Evolutionary conservation across 1,139 yeast genomes (phyloP), one percentile per base, ranked within the genome.

Genomic region (Yamadazyma jaroonii): DNA sequence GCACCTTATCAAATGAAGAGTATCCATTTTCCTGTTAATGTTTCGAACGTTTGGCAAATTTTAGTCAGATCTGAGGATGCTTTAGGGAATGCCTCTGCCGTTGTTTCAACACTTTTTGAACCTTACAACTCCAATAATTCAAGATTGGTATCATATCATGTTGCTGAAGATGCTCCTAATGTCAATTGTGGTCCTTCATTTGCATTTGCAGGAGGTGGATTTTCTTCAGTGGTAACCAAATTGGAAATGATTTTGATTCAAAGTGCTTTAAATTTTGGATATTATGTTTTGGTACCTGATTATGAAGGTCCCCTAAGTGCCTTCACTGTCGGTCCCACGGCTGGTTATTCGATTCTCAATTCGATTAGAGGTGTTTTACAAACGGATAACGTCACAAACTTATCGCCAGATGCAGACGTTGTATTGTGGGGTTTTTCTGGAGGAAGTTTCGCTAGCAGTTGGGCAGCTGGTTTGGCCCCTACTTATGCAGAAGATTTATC

Each of bases 401-500:
- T 59, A n/a, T 37, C 48, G 5, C 11, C 44, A 0, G 46, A 52
- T 29, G 62, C 67, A 5, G 45, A 54, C 33, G 47, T 57, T 3
- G 57, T 51, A 1, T 32, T 64, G 36, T 62, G 64, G 61, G 72
- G 72, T 0, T 65, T 63, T 42, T 61, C 67, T 6, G 70, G 70
- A 8, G 70, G 70, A 2, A 49, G 66, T 2, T 44, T 61, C 15
- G 63, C 70, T 1, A 45, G 62, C 17, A 55, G 57, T 1, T 64
- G 69, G 69, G 66, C 67, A 2, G 54, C 67, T 6, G 49, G 60
- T 10, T 45, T 62, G 24, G 62, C 57, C 22, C 62, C 63, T 3
- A 29, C 37, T 2, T 64, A 64, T 40, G 67, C 70, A 4, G 61
- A 63, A 2, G 67, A 62, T 9, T 49, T 64, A 31, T 33, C 34